A percentile compares a stretch with the other conserved stretches of the same genome.
Conservation (phyloP, 306 rosid species). For the Citrullus mucosospermus region DNA sequence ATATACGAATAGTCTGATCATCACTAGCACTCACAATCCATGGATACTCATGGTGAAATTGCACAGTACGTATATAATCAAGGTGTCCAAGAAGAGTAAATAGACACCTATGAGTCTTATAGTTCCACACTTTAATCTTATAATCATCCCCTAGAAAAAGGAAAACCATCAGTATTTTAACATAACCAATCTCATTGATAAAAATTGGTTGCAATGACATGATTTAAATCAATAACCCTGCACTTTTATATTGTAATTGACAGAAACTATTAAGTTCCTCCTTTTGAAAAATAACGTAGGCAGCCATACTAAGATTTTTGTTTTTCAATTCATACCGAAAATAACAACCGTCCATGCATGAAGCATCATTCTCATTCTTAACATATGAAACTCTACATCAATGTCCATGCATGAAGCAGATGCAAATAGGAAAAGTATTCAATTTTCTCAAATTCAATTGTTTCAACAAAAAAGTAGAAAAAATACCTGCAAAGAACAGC, state of each 20-base stretch:
- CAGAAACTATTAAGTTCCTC: not conserved
- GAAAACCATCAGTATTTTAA: not conserved
- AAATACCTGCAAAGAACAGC: not conserved
- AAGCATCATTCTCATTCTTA: not conserved
- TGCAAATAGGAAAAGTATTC: not conserved
- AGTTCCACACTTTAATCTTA: slow-evolving; percentile 97
- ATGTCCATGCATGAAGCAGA: not conserved
- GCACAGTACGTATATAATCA: slow-evolving; percentile 95
- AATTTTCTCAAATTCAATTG: not conserved
- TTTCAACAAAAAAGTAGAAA: not conserved
- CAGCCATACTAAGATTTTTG: not conserved
- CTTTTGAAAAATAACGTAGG: not conserved
- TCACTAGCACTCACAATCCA: slow-evolving; percentile 99
- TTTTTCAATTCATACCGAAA: not conserved
- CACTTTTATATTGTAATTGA: not conserved
- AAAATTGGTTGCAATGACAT: not conserved
- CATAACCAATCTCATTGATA: not conserved
- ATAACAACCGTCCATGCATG: not conserved
- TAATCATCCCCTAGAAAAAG: slow-evolving; percentile 79
- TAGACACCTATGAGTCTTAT: slow-evolving; percentile 89
- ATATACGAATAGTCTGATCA: slow-evolving; percentile 93
- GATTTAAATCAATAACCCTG: not conserved
- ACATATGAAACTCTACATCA: not conserved
- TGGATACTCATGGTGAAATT: slow-evolving; percentile 91
- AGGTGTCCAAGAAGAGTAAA: slow-evolving; percentile 95